Evolutionary conservation across 306 rosid genomes (phyloP), one percentile per base, ranked within the genome.

Genomic region (Cicer cuneatum): DNA sequence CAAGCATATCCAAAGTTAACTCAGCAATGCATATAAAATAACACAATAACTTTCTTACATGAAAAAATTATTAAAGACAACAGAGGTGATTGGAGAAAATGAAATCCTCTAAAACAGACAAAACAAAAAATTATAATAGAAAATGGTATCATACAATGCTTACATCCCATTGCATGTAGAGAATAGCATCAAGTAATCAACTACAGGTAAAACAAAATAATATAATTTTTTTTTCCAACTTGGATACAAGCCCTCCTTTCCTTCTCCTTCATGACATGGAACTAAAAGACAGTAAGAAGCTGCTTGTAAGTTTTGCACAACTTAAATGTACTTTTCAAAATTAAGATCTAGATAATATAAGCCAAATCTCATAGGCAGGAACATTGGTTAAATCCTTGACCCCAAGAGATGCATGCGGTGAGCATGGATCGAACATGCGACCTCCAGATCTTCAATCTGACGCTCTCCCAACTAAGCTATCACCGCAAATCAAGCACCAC

Each of bases 401-500:
- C 84, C 82, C 42, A 63, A 63, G 65, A 76, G 82, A 86, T 73
- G 77, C 79, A 72, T 78, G 89, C 80, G 63, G 89, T 83, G 87
- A 88, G 89, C 89, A 85, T 86, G 96, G 88, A 87, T 87, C 57
- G 87, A 87, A 90, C 96, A 87, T 53, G 81, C 82, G 53, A 79
- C 96, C 90, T 86, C 84, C 90, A 89, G 86, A 89, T 86, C 84
- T 80, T 73, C 83, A 89, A 40, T 87, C 91, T 77, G 89, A 83
- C 19, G 80, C 92, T 85, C 96, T 89, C 90, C 86, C 88, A 85
- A 81, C 83, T 87, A 89, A 89, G 93, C 93, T 90, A 90, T 85
- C 90, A 85, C 89, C 82, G 72, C 90, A 85, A 81, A 80, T 79
- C 60, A 81, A 71, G 80, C 83, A 82, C 86, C 84, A 77, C 78